Evolutionary conservation across 805 yeast species (phyloP).

Genomic region (Cyberlindnera euphorbiae): DNA sequence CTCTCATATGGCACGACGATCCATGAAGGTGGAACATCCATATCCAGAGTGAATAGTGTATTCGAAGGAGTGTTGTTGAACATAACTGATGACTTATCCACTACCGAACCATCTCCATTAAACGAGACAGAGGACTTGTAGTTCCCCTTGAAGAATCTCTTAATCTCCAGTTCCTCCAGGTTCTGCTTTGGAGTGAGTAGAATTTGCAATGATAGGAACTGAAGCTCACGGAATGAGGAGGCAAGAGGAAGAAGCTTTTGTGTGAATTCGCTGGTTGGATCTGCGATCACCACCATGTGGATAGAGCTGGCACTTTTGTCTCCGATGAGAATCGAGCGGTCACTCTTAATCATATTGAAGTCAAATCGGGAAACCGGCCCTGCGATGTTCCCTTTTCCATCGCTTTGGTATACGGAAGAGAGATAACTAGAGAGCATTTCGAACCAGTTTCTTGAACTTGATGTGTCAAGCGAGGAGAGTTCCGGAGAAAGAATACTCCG

Average conservation of each 20-base stretch:
- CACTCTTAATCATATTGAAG: conserved; percentile 29
- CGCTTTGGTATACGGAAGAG: conserved; percentile 37
- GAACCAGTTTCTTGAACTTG: conserved; percentile 36
- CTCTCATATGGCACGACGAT: conserved; percentile 48
- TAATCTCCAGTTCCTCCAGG: conserved; percentile 40
- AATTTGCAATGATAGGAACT: conserved; percentile 50
- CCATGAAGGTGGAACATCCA: conserved; percentile 68
- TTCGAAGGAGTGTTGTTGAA: conserved; percentile 49
- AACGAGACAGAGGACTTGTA: conserved; percentile 33
- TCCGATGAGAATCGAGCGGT: conserved; percentile 22
- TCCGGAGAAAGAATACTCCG: conserved; percentile 19
- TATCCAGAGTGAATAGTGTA: conserved; percentile 46
- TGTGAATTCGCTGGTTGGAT: conserved; percentile 68
- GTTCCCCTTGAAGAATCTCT: conserved; percentile 53
- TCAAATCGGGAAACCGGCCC: conserved; percentile 44
- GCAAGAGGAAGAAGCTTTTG: conserved; percentile 55
- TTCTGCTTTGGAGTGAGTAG: conserved; percentile 52
- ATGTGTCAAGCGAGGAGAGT: too few relatives aligned
- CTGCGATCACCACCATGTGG: conserved; percentile 56
- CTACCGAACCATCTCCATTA: conserved; percentile 24
- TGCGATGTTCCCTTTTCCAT: conserved; percentile 25
- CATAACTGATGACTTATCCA: conserved; percentile 25
- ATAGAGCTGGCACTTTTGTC: conserved; percentile 33
- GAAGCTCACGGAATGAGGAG: conserved; percentile 37
- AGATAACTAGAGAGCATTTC: conserved; percentile 42